Percentiles rank a stretch among this genome's conserved stretches.
phyloP scores from a whole-genome alignment of 768 basidiomycete species.

The Lactarius hatsudake region DNA sequence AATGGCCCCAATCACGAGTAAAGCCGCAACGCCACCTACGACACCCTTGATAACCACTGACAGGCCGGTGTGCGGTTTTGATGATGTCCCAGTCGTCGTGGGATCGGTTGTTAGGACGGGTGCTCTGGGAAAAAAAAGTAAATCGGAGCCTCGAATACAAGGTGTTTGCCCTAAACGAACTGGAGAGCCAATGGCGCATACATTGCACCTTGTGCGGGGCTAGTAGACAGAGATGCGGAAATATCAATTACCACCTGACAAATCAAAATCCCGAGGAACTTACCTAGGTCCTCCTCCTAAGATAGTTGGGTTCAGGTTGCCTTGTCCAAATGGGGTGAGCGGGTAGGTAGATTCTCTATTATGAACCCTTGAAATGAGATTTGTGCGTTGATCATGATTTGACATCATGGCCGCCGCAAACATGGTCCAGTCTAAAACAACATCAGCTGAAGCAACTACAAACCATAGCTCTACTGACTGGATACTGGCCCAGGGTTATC shows the following conservation, averaged over 20 bases:
- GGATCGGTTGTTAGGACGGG: background rate
- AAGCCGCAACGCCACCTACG: background rate
- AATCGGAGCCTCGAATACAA: background rate
- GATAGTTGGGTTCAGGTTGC: too few relatives aligned
- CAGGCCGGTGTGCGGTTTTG: background rate
- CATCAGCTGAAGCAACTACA: background rate
- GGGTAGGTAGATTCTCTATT: background rate
- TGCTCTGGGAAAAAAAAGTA: background rate
- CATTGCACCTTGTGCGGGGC: background rate
- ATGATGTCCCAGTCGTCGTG: background rate
- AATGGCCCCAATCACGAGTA: background rate
- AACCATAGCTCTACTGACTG: background rate
- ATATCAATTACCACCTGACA: background rate
- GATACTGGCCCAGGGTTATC: background rate
- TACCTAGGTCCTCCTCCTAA: background rate
- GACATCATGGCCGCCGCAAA: slow-evolving; percentile 16
- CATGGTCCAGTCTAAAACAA: slow-evolving; percentile 6
- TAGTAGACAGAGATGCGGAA: background rate
- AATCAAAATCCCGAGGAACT: background rate
- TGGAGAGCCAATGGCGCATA: background rate
- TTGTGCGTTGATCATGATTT: background rate
- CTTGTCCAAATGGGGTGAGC: too few relatives aligned
- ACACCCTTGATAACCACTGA: background rate
- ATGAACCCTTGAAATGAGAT: slow-evolving; percentile 13
- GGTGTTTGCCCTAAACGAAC: background rate